phyloP scores from a whole-genome alignment of 345 rosid genomes.

The Jatropha curcas region DNA sequence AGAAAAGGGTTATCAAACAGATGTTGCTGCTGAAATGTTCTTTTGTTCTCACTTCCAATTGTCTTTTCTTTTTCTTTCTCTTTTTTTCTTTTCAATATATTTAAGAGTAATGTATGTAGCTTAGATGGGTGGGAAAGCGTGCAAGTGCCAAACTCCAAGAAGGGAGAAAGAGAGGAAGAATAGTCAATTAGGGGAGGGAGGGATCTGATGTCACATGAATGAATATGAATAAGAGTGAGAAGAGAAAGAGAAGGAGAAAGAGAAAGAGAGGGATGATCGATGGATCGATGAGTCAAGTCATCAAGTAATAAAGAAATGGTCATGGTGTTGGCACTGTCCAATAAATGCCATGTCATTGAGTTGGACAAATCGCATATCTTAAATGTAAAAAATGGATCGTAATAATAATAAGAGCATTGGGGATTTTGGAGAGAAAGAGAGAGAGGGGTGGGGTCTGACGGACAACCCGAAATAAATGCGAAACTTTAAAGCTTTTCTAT shows the following conservation, averaged over 20 bases:
- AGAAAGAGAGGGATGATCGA: conserved; percentile 30
- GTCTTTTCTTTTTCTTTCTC: too few relatives aligned
- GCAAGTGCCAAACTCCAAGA: conserved; percentile 42
- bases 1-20: background rate
- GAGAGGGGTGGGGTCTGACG: conserved; percentile 5
- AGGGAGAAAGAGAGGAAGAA: conserved; percentile 17
- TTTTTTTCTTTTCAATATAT: too few relatives aligned
- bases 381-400: background rate
- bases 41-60: conserved; percentile 11
- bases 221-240: background rate
- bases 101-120: background rate
- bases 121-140: conserved; percentile 30
- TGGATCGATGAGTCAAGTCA: conserved; percentile 55
- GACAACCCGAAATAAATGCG: conserved; percentile 48
- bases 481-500: background rate
- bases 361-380: conserved; percentile 21
- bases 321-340: conserved; percentile 57
- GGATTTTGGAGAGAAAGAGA: conserved; percentile 11
- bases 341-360: conserved; percentile 41
- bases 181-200: conserved; percentile 22
- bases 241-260: background rate
- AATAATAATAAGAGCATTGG: background rate
- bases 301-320: too few relatives aligned
- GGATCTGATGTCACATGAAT: background rate
- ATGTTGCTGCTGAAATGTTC: conserved; percentile 17